Conservation (phyloP, 768 basidiomycete genomes). For the Strobilomyces confusus region DNA sequence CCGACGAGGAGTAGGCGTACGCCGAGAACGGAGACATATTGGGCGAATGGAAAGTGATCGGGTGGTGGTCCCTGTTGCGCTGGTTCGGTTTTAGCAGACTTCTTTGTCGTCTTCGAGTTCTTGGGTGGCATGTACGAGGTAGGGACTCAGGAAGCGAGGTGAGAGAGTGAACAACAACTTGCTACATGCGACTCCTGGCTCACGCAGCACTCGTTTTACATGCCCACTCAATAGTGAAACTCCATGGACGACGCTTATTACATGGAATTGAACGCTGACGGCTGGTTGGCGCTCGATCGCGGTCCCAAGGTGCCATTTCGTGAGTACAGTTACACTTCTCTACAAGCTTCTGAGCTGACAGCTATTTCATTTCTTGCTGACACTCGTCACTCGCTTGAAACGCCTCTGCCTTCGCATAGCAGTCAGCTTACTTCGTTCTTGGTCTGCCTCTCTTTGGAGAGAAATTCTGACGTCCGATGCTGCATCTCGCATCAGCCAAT, state of each 20-base stretch:
- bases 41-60: constrained; percentile 45
- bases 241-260: too few relatives aligned
- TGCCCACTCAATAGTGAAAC: too few relatives aligned
- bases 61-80: background rate
- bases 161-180: too few relatives aligned
- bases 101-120: background rate
- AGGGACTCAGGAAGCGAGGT: too few relatives aligned
- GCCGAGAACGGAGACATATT: constrained; percentile 63
- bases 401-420: constrained; percentile 1
- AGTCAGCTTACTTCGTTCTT: background rate
- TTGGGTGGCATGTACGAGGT: background rate
- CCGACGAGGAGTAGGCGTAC: constrained; percentile 63
- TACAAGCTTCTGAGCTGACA: background rate
- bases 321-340: too few relatives aligned
- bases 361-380: constrained; percentile 1
- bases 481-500: background rate
- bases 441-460: constrained; percentile 4
- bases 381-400: background rate
- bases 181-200: too few relatives aligned
- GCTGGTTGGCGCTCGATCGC: too few relatives aligned
- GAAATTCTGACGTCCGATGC: background rate
- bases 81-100: background rate
- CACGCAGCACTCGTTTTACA: too few relatives aligned
- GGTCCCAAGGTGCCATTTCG: too few relatives aligned
- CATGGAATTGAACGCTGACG: too few relatives aligned